phyloP scores from a whole-genome alignment of 805 yeast species.

The Cyberlindnera suaveolens region DNA sequence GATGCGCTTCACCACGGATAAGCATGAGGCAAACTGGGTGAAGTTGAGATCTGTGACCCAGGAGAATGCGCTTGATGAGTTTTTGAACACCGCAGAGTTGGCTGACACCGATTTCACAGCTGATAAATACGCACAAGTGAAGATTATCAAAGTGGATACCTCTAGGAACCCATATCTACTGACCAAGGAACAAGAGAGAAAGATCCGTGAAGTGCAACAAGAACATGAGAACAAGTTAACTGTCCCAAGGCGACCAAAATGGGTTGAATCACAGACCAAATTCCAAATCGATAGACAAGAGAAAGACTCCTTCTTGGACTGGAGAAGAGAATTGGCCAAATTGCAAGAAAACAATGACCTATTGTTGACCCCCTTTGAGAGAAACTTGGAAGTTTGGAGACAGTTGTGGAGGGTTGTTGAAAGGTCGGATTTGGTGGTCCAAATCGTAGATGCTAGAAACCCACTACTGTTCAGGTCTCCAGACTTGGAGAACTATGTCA shows the following conservation, averaged over 20 bases:
- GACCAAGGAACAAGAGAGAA: constrained; percentile 58
- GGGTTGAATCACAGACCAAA: constrained; percentile 70
- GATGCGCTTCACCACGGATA: constrained; percentile 79
- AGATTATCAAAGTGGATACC: constrained; percentile 69
- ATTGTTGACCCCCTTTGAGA: constrained; percentile 90
- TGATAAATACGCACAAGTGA: constrained; percentile 75
- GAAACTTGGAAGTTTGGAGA: constrained; percentile 97
- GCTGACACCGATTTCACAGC: constrained; percentile 97
- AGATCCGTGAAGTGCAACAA: constrained; percentile 54
- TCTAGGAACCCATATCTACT: constrained; percentile 52
- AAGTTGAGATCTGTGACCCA: constrained; percentile 91
- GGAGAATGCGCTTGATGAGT: constrained; percentile 89
- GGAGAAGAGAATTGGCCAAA: constrained; percentile 88
- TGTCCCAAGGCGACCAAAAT: constrained; percentile 88
- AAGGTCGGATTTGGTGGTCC: constrained; percentile 89
- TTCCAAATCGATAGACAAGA: constrained; percentile 80
- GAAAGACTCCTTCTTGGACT: constrained; percentile 82
- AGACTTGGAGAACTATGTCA: constrained; percentile 80
- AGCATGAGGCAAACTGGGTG: constrained; percentile 83
- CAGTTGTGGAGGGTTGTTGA: constrained; percentile 98
- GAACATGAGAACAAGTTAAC: constrained; percentile 66
- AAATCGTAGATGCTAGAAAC: constrained; percentile 95
- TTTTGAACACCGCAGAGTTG: constrained; percentile 88
- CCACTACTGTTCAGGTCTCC: constrained; percentile 85
- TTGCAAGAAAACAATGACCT: constrained; percentile 82